Conservation (phyloP, 768 basidiomycete genomes). For the Lactifluus echinatus region DNA sequence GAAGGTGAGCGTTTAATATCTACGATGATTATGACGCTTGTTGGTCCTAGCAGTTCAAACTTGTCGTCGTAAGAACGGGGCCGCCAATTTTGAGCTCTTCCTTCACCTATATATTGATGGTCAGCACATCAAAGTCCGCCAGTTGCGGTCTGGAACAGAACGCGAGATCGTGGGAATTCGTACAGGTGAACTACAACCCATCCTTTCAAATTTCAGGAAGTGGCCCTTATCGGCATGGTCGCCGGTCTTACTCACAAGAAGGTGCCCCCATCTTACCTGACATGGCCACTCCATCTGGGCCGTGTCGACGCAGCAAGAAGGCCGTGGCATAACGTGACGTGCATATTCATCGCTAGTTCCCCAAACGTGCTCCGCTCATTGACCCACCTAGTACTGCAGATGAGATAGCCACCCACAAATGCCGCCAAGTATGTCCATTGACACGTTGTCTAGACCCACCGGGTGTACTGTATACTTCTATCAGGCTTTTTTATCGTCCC, state of each 20-base stretch:
- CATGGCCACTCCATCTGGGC: not conserved
- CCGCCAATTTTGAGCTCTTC: not conserved
- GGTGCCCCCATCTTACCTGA: not conserved
- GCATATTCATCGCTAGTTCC: not conserved
- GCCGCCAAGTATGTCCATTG: not conserved
- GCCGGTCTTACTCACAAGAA: not conserved
- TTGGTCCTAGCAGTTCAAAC: not conserved
- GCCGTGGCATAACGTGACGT: slow-evolving; percentile 6
- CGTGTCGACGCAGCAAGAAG: not conserved
- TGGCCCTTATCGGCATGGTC: not conserved
- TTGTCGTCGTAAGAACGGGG: not conserved
- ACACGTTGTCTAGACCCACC: not conserved
- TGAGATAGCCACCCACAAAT: not conserved
- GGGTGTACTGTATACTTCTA: not conserved
- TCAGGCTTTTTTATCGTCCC: slow-evolving; percentile 2
- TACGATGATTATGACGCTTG: too few species aligned
- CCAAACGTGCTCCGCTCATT: not conserved
- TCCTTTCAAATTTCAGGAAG: slow-evolving; percentile 5
- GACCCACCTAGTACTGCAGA: not conserved
- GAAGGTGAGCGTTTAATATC: not conserved
- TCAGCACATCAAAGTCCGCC: not conserved
- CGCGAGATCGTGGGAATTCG: not conserved
- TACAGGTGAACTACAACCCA: not conserved
- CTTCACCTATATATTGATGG: not conserved
- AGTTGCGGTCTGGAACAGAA: not conserved